Conservation (phyloP, 2,329 filamentous ascomycete genomes). For the Zymoseptoria passerinii region DNA sequence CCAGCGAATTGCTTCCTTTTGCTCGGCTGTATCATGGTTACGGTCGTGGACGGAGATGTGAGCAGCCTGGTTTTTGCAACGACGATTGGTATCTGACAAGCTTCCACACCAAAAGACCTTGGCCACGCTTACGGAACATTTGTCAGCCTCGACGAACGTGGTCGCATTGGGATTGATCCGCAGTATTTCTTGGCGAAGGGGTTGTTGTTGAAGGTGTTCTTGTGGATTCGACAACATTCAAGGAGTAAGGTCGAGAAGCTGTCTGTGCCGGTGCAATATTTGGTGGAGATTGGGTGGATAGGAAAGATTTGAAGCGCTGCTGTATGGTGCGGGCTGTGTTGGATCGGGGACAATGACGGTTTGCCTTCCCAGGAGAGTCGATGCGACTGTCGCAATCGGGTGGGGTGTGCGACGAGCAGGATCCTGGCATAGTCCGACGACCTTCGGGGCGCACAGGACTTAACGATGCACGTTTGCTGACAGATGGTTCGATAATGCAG, state of each 20-base stretch:
- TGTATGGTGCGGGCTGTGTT: neutral
- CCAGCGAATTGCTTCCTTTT: conserved; percentile 69
- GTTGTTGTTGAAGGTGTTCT: conserved; percentile 45
- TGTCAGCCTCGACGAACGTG: conserved; percentile 66
- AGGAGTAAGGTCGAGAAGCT: conserved; percentile 56
- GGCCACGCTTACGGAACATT: conserved; percentile 73
- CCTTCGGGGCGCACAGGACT: too few species aligned
- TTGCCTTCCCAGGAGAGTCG: neutral
- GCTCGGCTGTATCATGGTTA: conserved; percentile 61
- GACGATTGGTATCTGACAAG: conserved; percentile 44
- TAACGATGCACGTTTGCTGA: too few species aligned
- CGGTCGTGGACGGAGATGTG: conserved; percentile 56
- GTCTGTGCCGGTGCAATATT: conserved; percentile 47
- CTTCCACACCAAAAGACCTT: conserved; percentile 51
- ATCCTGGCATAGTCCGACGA: too few species aligned
- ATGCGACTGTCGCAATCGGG: too few species aligned
- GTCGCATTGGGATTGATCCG: conserved; percentile 47
- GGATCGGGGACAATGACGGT: neutral
- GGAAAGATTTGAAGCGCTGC: conserved; percentile 25
- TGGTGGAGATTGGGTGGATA: conserved; percentile 62
- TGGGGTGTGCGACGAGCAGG: too few species aligned
- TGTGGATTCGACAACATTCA: conserved; percentile 60
- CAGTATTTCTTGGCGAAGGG: conserved; percentile 29
- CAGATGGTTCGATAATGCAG: too few species aligned
- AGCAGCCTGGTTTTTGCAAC: conserved; percentile 20